These are phyloP conservation scores for Lactarius pseudohatsudake DNA, from an alignment of 768 basidiomycete species.

Conservation along the genomic window DNA sequence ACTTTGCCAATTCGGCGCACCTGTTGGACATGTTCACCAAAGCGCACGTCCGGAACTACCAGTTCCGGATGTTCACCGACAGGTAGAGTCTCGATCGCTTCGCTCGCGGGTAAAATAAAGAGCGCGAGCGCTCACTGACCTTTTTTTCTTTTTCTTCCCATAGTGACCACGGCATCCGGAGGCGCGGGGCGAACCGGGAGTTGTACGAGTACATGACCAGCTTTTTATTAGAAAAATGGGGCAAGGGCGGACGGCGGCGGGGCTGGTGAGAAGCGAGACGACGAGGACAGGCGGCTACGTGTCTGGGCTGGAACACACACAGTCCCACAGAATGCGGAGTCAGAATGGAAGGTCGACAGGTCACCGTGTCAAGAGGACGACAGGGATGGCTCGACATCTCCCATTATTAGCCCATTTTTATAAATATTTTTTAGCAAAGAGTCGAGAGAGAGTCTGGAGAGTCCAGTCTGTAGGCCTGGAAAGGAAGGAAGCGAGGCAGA, in stretches of 20 bases:
- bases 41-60: conserved; percentile 66
- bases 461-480: conserved; percentile 5
- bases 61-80: conserved; percentile 97
- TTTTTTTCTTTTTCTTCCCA: conserved; percentile 22
- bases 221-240: conserved; percentile 93
- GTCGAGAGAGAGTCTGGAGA: not conserved
- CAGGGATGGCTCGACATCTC: not conserved
- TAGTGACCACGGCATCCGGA: conserved; percentile 79
- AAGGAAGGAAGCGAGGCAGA: conserved; percentile 2
- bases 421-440: not conserved
- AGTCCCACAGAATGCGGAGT: not conserved
- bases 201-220: conserved; percentile 82
- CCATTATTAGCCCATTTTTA: not conserved
- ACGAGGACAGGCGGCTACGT: not conserved
- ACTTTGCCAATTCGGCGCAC: conserved; percentile 88
- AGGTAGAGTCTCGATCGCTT: conserved; percentile 51
- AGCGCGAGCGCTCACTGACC: conserved; percentile 20
- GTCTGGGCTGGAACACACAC: not conserved
- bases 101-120: not conserved
- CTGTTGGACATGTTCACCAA: conserved; percentile 91
- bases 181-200: conserved; percentile 78
- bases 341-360: not conserved
- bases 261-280: conserved; percentile 45
- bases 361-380: not conserved
- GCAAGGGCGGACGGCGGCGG: conserved; percentile 69